Percentiles rank a stretch among this genome's conserved stretches.
Evolutionary conservation across 305 asterid species (phyloP).

Genomic region (Fraxinus sp.): DNA sequence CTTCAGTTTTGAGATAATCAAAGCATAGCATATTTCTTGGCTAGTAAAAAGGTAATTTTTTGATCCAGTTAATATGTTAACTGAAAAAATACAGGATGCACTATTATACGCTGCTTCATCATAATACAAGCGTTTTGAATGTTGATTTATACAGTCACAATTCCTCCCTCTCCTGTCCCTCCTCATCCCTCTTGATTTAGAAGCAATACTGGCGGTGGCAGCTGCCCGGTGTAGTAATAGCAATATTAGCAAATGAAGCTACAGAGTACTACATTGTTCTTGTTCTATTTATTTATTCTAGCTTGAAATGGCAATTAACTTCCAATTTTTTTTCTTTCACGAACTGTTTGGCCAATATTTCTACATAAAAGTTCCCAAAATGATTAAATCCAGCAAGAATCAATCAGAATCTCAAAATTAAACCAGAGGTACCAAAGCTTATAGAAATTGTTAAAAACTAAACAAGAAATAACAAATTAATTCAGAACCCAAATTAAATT

Average conservation of each 20-base stretch:
- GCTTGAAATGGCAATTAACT: background rate
- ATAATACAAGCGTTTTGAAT: background rate
- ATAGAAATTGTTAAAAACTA: background rate
- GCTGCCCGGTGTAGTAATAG: background rate
- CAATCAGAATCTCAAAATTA: slow-evolving; percentile 1
- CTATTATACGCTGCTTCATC: background rate
- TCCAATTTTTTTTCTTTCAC: background rate
- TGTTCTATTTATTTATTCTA: background rate
- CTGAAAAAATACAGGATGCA: background rate
- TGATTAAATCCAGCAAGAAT: background rate
- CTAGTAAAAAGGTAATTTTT: background rate
- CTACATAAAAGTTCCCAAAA: background rate
- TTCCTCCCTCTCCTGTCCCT: background rate
- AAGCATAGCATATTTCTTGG: background rate
- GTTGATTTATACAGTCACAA: background rate
- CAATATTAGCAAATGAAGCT: background rate
- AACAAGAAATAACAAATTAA: background rate
- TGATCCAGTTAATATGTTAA: background rate
- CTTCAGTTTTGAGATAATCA: slow-evolving; percentile 13
- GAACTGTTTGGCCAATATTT: background rate
- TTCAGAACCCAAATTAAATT: background rate
- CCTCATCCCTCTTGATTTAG: background rate
- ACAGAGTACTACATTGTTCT: background rate
- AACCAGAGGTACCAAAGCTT: background rate
- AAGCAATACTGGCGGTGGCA: background rate